Evolutionary conservation across 306 rosid genomes (phyloP).

Genomic region (Dryas drummondii): DNA sequence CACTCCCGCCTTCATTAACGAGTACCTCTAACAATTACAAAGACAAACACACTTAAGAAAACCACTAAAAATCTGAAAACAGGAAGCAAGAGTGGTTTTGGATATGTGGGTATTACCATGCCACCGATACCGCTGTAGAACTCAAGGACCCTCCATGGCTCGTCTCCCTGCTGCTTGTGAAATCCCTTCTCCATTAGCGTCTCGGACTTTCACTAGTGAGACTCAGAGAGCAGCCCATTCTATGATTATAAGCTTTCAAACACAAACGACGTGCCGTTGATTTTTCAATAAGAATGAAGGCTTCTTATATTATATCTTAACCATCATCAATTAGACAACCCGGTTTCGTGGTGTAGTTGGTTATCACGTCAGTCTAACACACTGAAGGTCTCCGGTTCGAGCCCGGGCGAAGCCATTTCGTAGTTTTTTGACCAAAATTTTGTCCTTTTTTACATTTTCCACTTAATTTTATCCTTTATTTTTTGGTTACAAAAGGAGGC

Average conservation of each 20-base stretch:
- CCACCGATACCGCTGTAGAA: constrained; percentile 97
- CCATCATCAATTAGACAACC: no score
- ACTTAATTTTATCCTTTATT: no score
- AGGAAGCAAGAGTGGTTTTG: background rate
- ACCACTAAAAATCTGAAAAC: background rate
- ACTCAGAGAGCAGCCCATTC: background rate
- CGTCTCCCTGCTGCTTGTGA: constrained; percentile 21
- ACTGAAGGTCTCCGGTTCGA: constrained; percentile 65
- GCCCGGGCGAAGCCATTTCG: constrained; percentile 21
- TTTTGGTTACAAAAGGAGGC: no score
- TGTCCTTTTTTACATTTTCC: no score
- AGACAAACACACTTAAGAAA: background rate
- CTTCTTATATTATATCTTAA: no score
- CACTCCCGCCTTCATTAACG: constrained; percentile 58
- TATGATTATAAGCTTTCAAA: background rate
- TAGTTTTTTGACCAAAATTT: no score
- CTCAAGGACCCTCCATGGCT: constrained; percentile 74
- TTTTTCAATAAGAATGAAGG: background rate
- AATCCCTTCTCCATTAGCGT: constrained; percentile 42
- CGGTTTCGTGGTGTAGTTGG: constrained; percentile 67
- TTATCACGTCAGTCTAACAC: constrained; percentile 99
- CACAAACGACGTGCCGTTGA: constrained; percentile 4
- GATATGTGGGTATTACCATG: constrained; percentile 46
- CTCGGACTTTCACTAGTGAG: background rate
- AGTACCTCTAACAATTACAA: constrained; percentile 57